A percentile compares a stretch with the other conserved stretches of the same genome.
Evolutionary conservation across 1,284 basidiomycete genomes (phyloP).

Genomic region (Somion occarium): DNA sequence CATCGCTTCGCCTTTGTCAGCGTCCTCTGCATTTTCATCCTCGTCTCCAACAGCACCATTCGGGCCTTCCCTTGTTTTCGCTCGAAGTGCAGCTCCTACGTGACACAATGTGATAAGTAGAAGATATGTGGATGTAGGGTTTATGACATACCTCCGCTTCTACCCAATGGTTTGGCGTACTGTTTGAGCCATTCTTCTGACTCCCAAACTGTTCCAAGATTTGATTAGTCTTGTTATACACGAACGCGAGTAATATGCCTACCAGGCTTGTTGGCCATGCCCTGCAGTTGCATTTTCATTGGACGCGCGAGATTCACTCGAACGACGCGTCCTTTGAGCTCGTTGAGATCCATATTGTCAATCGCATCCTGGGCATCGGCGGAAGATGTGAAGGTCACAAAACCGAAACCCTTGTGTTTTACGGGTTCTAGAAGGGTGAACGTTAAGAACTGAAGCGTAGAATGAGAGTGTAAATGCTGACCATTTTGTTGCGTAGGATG

Average conservation of each 20-base stretch:
- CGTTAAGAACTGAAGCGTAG: neutral
- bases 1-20: conserved; percentile 50
- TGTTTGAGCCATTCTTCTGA: conserved; percentile 79
- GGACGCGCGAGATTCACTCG: conserved; percentile 77
- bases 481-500: conserved; percentile 54
- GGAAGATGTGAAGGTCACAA: conserved; percentile 72
- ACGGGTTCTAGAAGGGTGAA: conserved; percentile 38
- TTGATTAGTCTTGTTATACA: too few species aligned
- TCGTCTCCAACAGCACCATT: conserved; percentile 23
- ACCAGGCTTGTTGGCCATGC: conserved; percentile 71
- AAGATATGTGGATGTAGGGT: too few species aligned
- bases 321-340: conserved; percentile 65
- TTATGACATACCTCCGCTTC: conserved; percentile 65
- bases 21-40: conserved; percentile 19
- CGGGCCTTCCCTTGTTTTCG: conserved; percentile 27
- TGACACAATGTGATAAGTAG: too few species aligned
- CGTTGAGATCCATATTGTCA: conserved; percentile 87
- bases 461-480: conserved; percentile 20
- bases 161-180: conserved; percentile 65
- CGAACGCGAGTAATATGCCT: conserved; percentile 27
- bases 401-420: conserved; percentile 81
- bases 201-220: conserved; percentile 65
- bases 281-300: conserved; percentile 60
- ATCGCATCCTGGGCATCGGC: conserved; percentile 82
- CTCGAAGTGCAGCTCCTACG: conserved; percentile 52